Evolutionary conservation across 1,139 yeast species (phyloP), one percentile per base, ranked within the genome.

Genomic region (Blastobotrys niveus): DNA sequence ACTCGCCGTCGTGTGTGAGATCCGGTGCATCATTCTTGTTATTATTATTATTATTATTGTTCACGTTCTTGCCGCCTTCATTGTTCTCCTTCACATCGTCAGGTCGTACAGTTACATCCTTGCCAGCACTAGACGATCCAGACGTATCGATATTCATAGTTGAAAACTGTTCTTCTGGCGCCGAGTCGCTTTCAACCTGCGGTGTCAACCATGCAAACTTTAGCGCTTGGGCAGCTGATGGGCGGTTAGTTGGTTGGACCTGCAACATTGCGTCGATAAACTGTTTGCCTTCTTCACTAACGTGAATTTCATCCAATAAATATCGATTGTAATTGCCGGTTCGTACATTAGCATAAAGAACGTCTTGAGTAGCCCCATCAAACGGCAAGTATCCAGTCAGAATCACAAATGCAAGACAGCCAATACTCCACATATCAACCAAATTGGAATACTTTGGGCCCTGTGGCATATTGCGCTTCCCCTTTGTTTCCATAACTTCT

Each of bases 351-450:
- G 74, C 74, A 64, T 85, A 86, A 61, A 91, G 70, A 52, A 83
- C 85, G 21, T 85, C 89, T 58, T 89, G 97, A 0, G 96, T 86
- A 44, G 82, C 76, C 1, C 96, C 96, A 60, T 89, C 87, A 60
- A 91, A 91, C 2, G 98, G 98, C 48, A 89, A 68, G 69, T 87
- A 96, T 0, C 93, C 91, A 7, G 97, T 89, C 44, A 91, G 66
- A 32, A 89, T 77, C 9, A 91, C 97, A 64, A 87, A 91, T 0
- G 88, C 82, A 29, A 91, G 68, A 63, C 98, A 91, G 0, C 97
- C 96, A 48, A 87, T 71, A 3, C 96, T 86, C 98, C 98, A 91
- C 72, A 91, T 85, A 63, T 91, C 98, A 5, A 89, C 97, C 48
- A 85, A 72, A 36, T 84, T 81, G 4, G 95, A 86, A 59, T 91